phyloP scores from a whole-genome alignment of 2,329 filamentous ascomycete species.

The Neurospora crassa region DNA sequence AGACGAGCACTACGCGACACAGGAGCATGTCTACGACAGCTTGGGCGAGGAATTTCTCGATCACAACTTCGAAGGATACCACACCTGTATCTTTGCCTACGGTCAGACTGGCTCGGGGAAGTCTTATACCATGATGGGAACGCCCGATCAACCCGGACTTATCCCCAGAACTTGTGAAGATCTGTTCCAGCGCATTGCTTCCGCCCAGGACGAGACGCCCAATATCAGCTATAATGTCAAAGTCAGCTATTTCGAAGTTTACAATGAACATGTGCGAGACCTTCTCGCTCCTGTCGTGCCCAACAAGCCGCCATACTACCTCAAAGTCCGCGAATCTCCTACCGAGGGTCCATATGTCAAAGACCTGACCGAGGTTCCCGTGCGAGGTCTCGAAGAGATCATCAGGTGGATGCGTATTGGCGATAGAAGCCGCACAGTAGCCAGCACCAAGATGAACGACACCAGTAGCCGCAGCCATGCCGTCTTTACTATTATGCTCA shows the following conservation, averaged over 20 bases:
- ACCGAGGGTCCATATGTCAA: slow-evolving; percentile 95
- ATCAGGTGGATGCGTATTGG: slow-evolving; percentile 84
- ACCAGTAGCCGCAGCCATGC: slow-evolving; percentile 93
- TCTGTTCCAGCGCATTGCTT: slow-evolving; percentile 85
- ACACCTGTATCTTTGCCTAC: slow-evolving; percentile 98
- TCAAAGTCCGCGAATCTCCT: slow-evolving; percentile 94
- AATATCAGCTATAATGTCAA: slow-evolving; percentile 96
- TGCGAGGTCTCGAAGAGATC: slow-evolving; percentile 79
- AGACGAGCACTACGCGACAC: slow-evolving; percentile 80
- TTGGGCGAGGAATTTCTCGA: slow-evolving; percentile 95
- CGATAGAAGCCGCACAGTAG: slow-evolving; percentile 77
- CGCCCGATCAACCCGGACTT: slow-evolving; percentile 71
- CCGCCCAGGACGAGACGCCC: slow-evolving; percentile 64
- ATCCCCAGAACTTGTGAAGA: slow-evolving; percentile 95
- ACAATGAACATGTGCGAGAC: slow-evolving; percentile 98
- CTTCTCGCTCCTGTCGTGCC: slow-evolving; percentile 65
- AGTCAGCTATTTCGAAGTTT: slow-evolving; percentile 98
- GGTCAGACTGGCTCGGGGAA: slow-evolving; percentile 97
- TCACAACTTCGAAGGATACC: slow-evolving; percentile 98
- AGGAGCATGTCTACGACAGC: slow-evolving; percentile 89
- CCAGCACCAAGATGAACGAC: slow-evolving; percentile 99
- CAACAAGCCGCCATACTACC: slow-evolving; percentile 74
- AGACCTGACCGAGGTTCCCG: slow-evolving; percentile 86
- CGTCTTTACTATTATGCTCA: slow-evolving; percentile 95
- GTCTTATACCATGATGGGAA: slow-evolving; percentile 98